These are phyloP conservation scores for Caloboletus firmus DNA, from an alignment of 1,284 basidiomycete genomes.

Conservation along the genomic window DNA sequence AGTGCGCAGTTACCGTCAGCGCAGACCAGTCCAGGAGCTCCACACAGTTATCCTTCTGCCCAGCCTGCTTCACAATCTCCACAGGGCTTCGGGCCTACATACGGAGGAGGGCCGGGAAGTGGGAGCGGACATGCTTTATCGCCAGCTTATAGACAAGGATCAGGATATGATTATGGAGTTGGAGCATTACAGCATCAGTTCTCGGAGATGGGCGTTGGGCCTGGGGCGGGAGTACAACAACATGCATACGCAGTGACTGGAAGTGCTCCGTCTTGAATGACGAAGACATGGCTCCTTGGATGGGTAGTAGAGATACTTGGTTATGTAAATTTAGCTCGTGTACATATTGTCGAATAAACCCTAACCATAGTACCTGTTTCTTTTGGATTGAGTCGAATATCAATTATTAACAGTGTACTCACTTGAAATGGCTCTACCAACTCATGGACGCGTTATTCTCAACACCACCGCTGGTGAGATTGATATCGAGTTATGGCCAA, in stretches of 20 bases:
- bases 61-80: slow-evolving; percentile 17
- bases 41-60: slow-evolving; percentile 21
- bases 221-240: slow-evolving; percentile 25
- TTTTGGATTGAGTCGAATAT: neutral
- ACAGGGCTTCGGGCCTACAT: slow-evolving; percentile 13
- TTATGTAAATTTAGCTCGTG: slow-evolving; percentile 1
- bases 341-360: slow-evolving; percentile 16
- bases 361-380: slow-evolving; percentile 20
- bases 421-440: slow-evolving; percentile 68
- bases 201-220: slow-evolving; percentile 32
- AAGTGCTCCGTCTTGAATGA: slow-evolving; percentile 18
- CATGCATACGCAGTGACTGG: slow-evolving; percentile 26
- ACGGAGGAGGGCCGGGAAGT: slow-evolving; percentile 26
- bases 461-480: slow-evolving; percentile 91
- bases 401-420: no score
- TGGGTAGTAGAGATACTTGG: neutral
- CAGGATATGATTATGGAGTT: slow-evolving; percentile 25
- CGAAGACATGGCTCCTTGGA: neutral
- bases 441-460: slow-evolving; percentile 83
- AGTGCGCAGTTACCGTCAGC: neutral
- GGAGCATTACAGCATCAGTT: slow-evolving; percentile 33
- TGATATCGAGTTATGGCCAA: slow-evolving; percentile 94
- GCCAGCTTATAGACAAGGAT: slow-evolving; percentile 17
- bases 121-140: slow-evolving; percentile 23
- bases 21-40: slow-evolving; percentile 10